Base-by-base conservation (phyloP, 2,329 filamentous ascomycete species). In the Dothidotthia symphoricarpi region DNA sequence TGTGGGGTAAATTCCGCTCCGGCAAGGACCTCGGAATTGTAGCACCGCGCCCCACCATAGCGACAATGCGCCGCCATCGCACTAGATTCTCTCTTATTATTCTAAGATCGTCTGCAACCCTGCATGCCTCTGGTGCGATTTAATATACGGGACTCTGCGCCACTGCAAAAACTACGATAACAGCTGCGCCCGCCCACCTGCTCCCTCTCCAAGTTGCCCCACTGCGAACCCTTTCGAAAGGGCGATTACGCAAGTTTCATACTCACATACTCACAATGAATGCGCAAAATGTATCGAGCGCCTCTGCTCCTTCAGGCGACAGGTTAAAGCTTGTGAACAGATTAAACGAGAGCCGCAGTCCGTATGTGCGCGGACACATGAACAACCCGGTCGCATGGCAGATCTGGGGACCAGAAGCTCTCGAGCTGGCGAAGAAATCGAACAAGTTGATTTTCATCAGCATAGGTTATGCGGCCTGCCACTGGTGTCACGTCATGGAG, bases 391-490 rank as follows among this genome's bases (percentile, higher is more conserved):
- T 97, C 25, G 82, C 83, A 55, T 98, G 93, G 93, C 93, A 98
- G 74, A 74, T 88, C 43, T 87, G 95, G 75, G 85, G 85, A 51
- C 76, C 84, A 15, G 83, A 89, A 57, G 81, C 88, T 12, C 75
- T 96, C 36, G 78, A 79, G 47, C 75, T 89, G 31, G 91, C 93
- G 12, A 85, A 81, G 65, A 80, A 75, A 53, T 81, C 90, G 53
- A 94, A 97, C 67, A 86, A 89, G 59, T 75, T 95, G 41, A 83
- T 98, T 43, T 97, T 96, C 62, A 74, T 97, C 45, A 94, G 91
- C 64, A 90, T 97, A 59, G 93, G 93, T 32, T 98, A 95, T 72
- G 86, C 86, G 14, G 89, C 93, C 28, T 97, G 93, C 65, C 91
- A 97, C 71, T 95, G 93, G 75, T 77, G 75, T 64, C 88, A 93